Evolutionary conservation across 176 grass and related monocot species (phyloP), one percentile per base, ranked within the genome.

Genomic region (Aegilops bicornis): DNA sequence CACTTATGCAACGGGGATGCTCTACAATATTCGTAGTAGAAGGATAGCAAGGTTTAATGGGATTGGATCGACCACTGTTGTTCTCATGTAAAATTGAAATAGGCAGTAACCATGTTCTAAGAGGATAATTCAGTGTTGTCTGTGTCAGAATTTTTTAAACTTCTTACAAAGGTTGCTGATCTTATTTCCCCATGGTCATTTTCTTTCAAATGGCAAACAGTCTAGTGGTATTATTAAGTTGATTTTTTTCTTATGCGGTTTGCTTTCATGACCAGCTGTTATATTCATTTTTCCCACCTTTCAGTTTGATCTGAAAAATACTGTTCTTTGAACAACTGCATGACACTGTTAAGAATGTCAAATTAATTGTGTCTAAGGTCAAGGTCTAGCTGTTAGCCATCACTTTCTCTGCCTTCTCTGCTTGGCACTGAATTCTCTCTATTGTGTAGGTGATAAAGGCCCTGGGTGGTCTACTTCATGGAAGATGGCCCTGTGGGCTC

Each of bases 391-490:
- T 64, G 33, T 81, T 39, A 59, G 9, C 22, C 22, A 40, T 50
- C 39, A 25, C 37, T 63, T 71, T 90, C n/a, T 72, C n/a, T 67
- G 12, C 54, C 5, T 86, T 77, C 54, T 16, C 23, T 73, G 29
- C 14, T 25, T 76, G 3, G 69, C 11, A 9, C 20, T 87, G 66
- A 87, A 36, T 83, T 73, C 50, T 76, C 64, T 40, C 64, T 32
- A 48, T 74, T 86, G 17, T 15, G 64, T 88, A 95, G 93, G 96
- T 81, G 93, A 94, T 73, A 79, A 88, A 54, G 96, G 96, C 74
- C 96, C 96, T 69, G 96, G 88, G 14, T 98, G 96, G 96, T 98
- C 96, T 42, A 98, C 91, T 83, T 85, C 94, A 86, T 98, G 96
- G 96, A 98, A 98, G 86, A 95, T 98, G 93, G 91, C 91, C 59